These are phyloP conservation scores for Citrus mangshanensis DNA, from an alignment of 345 rosid species.

Conservation along the genomic window DNA sequence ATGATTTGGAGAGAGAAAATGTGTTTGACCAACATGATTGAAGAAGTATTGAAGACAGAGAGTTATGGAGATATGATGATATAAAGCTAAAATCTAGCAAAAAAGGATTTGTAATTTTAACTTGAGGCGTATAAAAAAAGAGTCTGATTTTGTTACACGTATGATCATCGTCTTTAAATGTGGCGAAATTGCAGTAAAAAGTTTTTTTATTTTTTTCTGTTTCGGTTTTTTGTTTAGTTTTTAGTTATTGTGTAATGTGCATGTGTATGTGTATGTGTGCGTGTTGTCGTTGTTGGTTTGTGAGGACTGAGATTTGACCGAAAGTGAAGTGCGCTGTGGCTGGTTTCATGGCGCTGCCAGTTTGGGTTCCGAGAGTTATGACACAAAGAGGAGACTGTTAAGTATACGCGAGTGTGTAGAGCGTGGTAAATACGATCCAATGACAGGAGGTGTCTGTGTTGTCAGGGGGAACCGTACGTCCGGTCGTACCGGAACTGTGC, in stretches of 20 bases:
- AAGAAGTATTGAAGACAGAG: background rate
- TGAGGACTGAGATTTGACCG: slow-evolving; percentile 13
- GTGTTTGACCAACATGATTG: slow-evolving; percentile 17
- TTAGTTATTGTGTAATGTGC: too few species aligned
- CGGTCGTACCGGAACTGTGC: slow-evolving; percentile 26
- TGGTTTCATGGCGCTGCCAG: background rate
- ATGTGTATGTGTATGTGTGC: background rate
- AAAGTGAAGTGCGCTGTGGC: background rate
- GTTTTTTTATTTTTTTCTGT: background rate
- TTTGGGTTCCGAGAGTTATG: background rate
- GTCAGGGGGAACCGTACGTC: slow-evolving; percentile 31
- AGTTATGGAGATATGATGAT: background rate
- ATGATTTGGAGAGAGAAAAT: slow-evolving; percentile 7
- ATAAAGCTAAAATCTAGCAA: slow-evolving; percentile 4
- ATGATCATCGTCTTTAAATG: background rate
- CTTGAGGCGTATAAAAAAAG: background rate
- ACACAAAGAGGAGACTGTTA: background rate
- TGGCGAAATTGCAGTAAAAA: background rate
- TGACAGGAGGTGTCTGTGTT: background rate
- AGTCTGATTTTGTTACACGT: background rate
- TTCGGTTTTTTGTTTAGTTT: background rate
- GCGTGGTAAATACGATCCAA: slow-evolving; percentile 21
- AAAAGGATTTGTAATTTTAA: slow-evolving; percentile 10
- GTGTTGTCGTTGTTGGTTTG: background rate
- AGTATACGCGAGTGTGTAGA: background rate